Evolutionary conservation across 2,329 filamentous ascomycete species (phyloP).

Genomic region (Penicillium sp.): DNA sequence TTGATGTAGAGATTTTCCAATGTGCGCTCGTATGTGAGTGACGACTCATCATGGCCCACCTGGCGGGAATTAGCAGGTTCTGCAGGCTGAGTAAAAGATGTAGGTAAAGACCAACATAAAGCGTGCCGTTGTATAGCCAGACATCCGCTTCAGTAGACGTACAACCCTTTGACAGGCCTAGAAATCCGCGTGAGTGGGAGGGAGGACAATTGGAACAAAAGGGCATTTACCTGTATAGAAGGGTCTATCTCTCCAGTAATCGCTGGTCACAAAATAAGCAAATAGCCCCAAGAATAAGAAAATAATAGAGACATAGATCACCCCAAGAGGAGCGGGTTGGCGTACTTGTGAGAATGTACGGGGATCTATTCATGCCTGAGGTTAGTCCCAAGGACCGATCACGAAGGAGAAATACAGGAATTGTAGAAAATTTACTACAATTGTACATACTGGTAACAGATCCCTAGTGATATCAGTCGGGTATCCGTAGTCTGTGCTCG

Average conservation of each 20-base stretch:
- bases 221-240: slow-evolving; percentile 45
- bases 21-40: slow-evolving; percentile 58
- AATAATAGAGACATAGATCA: not conserved
- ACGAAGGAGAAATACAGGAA: not conserved
- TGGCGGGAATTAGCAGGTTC: slow-evolving; percentile 25
- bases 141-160: slow-evolving; percentile 65
- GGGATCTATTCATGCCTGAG: slow-evolving; percentile 39
- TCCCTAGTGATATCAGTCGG: slow-evolving; percentile 65
- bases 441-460: slow-evolving; percentile 57
- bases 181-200: slow-evolving; percentile 5
- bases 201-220: not conserved
- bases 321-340: too few relatives aligned
- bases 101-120: slow-evolving; percentile 50
- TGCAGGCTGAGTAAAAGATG: not conserved
- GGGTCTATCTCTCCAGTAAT: slow-evolving; percentile 58
- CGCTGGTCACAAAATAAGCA: slow-evolving; percentile 47
- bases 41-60: slow-evolving; percentile 61
- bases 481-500: slow-evolving; percentile 59
- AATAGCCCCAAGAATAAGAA: not conserved
- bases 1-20: slow-evolving; percentile 63
- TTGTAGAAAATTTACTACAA: too few relatives aligned
- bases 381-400: slow-evolving; percentile 9
- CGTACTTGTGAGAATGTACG: slow-evolving; percentile 48
- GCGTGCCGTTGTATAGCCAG: slow-evolving; percentile 60
- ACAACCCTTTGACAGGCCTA: slow-evolving; percentile 61